Base-by-base conservation (phyloP, 805 yeast species). In the Ogataea trehaloabstinens region DNA sequence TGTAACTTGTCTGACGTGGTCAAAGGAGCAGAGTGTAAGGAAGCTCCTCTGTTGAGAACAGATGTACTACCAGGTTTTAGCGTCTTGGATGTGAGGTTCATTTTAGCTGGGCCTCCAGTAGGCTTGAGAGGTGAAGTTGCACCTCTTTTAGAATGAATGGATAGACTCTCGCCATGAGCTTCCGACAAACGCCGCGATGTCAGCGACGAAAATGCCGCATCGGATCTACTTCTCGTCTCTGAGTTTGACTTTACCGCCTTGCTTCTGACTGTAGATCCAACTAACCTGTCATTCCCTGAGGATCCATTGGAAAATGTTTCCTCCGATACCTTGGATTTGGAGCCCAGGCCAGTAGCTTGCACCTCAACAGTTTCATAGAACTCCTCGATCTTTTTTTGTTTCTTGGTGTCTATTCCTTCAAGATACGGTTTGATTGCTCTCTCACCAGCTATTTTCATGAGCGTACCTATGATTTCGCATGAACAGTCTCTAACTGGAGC, bases 391-490 rank as follows among this genome's bases (percentile, higher is more conserved):
- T 88, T 87, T 37, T 71, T 70, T 27, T 63, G 50, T 60, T 74
- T 76, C 58, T 91, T 79, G 49, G 80, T 74, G 53, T 91, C 97
- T 33, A 91, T 67, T n/a, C 74, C 74, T 13, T 79, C 89, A 38
- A 87, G 56, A 33, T 72, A 72, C 3, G 73, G 67, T 35, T 66
- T 76, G 47, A 88, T 63, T 36, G 77, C 81, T 37, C 89, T 67
- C 52, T 78, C 83, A 0, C 96, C 96, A 11, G 81, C 71, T n/a
- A 88, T 73, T 59, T 85, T 87, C 82, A 86, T 82, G 35, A 89
- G 60, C 0, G 85, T 78, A 5, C 96, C 98, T 25, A 89, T 73
- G 49, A 81, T 70, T 52, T 82, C 85, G 31, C 88, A 82, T 0
- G 91, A 83, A 4, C 81, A 79, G 35, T 80, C 76, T 55, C 99